Base-by-base conservation (phyloP, 2,329 filamentous ascomycete genomes). In the Taxawa tesnikishii region DNA sequence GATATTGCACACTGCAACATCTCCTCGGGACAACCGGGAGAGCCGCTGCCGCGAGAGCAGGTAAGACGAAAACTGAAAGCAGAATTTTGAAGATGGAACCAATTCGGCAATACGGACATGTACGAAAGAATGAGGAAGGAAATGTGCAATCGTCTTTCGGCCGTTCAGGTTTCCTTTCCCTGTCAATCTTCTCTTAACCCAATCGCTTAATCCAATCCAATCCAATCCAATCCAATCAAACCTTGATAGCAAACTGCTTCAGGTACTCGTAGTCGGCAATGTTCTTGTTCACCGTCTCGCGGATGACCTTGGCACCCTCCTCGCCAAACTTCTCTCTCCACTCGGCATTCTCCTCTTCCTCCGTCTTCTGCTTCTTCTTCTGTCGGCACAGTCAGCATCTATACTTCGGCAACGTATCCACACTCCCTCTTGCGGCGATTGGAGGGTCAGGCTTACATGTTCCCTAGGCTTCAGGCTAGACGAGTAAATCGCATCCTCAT, bases 401-500 rank as follows among this genome's bases (percentile, higher is more conserved):
- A 11, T 4, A 21, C 15, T 3, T 13, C 9, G 15, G 23, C 15
- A 7, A 15, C 27, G 15, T n/a, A n/a, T n/a, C n/a, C n/a, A n/a
- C n/a, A n/a, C n/a, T n/a, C n/a, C n/a, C n/a, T n/a, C n/a, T n/a
- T n/a, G n/a, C n/a, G n/a, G n/a, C n/a, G n/a, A n/a, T n/a, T 6
- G 15, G 12, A n/a, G 17, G 17, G 12, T 6, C n/a, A 15, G 19
- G 59, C 63, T 49, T 56, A 74, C 70, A 42, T 77, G 68, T 28
- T 67, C 65, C 49, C 83, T 68, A 2, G 82, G 73, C 52, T 78
- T 79, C 48, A 98, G 62, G 39, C 75, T 76, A 23, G 69, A 79
- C 51, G 83, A 93, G 44, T 81, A 67, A 46, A 96, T 83, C 10
- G 85, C 90, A 63, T 96, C 90, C 45, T 96, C 82, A 55, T 96